Evolutionary conservation across 805 yeast species (phyloP).

Genomic region (Suhomyces prunicola): DNA sequence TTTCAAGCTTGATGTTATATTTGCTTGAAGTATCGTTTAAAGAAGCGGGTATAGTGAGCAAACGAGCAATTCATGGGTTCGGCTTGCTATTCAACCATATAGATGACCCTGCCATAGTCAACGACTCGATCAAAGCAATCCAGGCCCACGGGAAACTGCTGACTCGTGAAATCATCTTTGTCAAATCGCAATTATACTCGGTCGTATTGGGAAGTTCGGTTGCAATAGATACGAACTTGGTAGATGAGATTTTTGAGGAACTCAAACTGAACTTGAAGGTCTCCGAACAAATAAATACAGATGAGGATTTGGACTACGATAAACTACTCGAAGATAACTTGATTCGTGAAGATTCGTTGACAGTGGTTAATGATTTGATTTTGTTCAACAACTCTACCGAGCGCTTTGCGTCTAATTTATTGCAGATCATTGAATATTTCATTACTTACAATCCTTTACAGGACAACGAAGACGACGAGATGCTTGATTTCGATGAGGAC

Average conservation of each 20-base stretch:
- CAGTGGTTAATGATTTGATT: conserved; percentile 36
- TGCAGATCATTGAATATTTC: conserved; percentile 20
- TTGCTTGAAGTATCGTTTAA: conserved; percentile 37
- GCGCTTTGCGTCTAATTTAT: conserved; percentile 10
- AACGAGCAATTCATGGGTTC: conserved; percentile 48
- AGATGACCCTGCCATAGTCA: conserved; percentile 1
- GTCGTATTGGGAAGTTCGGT: conserved; percentile 3
- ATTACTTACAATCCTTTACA: conserved; percentile 31
- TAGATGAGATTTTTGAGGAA: conserved; percentile 5
- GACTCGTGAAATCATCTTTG: background rate
- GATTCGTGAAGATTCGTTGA: conserved; percentile 50
- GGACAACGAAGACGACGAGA: conserved; percentile 17
- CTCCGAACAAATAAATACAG: conserved; percentile 7
- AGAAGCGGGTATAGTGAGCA: conserved; percentile 45
- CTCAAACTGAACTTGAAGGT: conserved; percentile 2
- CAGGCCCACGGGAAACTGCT: background rate
- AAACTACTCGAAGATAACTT: conserved; percentile 41
- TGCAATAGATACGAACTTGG: conserved; percentile 2
- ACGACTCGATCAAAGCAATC: conserved; percentile 1
- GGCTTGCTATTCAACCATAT: conserved; percentile 36
- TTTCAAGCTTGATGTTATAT: conserved; percentile 20
- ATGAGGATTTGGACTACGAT: conserved; percentile 44
- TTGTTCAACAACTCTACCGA: conserved; percentile 10
- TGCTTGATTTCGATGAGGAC: conserved; percentile 21
- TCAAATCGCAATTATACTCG: conserved; percentile 8